phyloP scores from a whole-genome alignment of 192 early-diverging fungal genomes.

The Coemansia sp. region DNA sequence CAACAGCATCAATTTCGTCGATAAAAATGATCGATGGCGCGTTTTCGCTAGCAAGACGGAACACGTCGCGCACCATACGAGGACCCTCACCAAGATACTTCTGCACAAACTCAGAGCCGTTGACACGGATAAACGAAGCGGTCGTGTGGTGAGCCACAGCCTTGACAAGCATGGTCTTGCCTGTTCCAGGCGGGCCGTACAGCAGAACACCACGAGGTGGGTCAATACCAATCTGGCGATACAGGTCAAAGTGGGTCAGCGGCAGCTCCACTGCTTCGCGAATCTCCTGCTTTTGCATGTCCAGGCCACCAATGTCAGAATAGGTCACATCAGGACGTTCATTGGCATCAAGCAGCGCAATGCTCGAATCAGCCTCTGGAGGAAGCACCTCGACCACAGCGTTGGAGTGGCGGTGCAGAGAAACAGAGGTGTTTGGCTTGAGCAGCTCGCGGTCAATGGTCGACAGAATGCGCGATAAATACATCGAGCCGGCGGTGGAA shows the following conservation, averaged over 20 bases:
- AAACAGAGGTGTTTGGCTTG: constrained; percentile 91
- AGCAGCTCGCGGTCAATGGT: constrained; percentile 97
- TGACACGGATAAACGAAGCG: constrained; percentile 94
- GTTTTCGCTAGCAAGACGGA: constrained; percentile 95
- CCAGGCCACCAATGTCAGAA: constrained; percentile 80
- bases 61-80: constrained; percentile 96
- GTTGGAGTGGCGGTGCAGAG: constrained; percentile 95
- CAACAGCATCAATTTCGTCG: constrained; percentile 98
- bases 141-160: constrained; percentile 98
- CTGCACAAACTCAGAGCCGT: constrained; percentile 98
- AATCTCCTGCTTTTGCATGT: constrained; percentile 91
- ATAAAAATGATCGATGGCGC: constrained; percentile 98
- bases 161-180: constrained; percentile 98
- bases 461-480: constrained; percentile 90
- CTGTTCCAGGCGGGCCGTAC: constrained; percentile 98
- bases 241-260: constrained; percentile 96
- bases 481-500: constrained; percentile 89
- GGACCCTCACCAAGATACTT: constrained; percentile 99
- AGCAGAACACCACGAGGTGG: constrained; percentile 97
- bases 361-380: constrained; percentile 91
- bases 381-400: constrained; percentile 96
- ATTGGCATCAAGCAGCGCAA: constrained; percentile 77
- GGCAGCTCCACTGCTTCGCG: constrained; percentile 97
- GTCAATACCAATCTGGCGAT: constrained; percentile 98
- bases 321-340: constrained; percentile 84